Conservation (phyloP, 108 stramenopile genomes). For the Fistulifera pelliculosa region DNA sequence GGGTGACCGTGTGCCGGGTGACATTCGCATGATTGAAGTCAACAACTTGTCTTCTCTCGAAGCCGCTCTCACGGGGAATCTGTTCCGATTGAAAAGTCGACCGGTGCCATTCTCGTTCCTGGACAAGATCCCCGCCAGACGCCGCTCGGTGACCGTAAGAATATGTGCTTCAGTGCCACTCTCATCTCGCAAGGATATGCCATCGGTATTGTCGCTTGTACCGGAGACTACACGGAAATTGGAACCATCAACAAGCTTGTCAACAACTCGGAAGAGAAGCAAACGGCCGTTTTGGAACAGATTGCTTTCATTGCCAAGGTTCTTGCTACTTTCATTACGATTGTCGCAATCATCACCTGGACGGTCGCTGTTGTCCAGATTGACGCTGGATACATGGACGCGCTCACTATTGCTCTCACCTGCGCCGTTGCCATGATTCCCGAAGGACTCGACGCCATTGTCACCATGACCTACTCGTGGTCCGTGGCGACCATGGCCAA, state of each 20-base stretch:
- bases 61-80: constrained; percentile 91
- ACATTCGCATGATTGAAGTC: constrained; percentile 74
- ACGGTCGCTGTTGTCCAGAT: constrained; percentile 54
- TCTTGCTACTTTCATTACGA: constrained; percentile 71
- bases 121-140: constrained; percentile 39
- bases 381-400: constrained; percentile 29
- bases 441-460: constrained; percentile 93
- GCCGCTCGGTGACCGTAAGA: constrained; percentile 77
- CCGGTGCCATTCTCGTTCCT: constrained; percentile 30
- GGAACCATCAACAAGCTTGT: constrained; percentile 89
- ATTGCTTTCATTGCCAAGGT: constrained; percentile 82
- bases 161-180: constrained; percentile 85
- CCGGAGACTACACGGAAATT: constrained; percentile 88
- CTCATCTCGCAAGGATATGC: constrained; percentile 85
- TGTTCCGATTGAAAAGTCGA: constrained; percentile 75
- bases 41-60: constrained; percentile 71
- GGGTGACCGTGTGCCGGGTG: constrained; percentile 82
- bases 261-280: constrained; percentile 64
- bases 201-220: constrained; percentile 71
- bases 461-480: constrained; percentile 89
- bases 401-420: constrained; percentile 58
- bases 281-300: constrained; percentile 90
- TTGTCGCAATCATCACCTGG: constrained; percentile 78
- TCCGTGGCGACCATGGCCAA: constrained; percentile 81
- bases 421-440: constrained; percentile 96